Conservation (phyloP, 2,329 filamentous ascomycete genomes). For the Boeremia lycopersici region DNA sequence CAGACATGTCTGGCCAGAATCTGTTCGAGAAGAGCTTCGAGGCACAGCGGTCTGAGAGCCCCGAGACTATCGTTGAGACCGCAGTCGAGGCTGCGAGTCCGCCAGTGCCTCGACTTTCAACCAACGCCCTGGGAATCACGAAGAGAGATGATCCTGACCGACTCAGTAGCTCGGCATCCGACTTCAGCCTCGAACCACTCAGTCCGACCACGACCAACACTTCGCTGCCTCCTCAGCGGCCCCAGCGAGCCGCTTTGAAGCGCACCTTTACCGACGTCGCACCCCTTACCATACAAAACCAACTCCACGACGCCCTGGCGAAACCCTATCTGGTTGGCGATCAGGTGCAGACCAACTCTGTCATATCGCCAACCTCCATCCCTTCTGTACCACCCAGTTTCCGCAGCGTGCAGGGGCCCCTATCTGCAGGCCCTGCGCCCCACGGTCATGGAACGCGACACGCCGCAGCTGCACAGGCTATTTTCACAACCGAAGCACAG, state of each 20-base stretch:
- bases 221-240: conserved; percentile 31
- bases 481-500: conserved; percentile 92
- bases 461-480: conserved; percentile 89
- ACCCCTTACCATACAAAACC: conserved; percentile 76
- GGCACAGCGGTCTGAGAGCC: conserved; percentile 56
- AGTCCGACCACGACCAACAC: conserved; percentile 24
- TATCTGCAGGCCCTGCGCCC: conserved; percentile 51
- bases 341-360: conserved; percentile 49
- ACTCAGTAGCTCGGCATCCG: conserved; percentile 27
- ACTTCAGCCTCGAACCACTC: conserved; percentile 30
- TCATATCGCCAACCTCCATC: conserved; percentile 55
- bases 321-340: conserved; percentile 75
- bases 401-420: conserved; percentile 39
- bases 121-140: conserved; percentile 15
- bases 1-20: conserved; percentile 74
- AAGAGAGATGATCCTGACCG: conserved; percentile 18
- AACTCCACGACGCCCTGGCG: conserved; percentile 82
- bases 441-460: conserved; percentile 91
- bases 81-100: conserved; percentile 29
- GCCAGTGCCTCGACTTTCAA: conserved; percentile 22
- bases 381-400: conserved; percentile 45
- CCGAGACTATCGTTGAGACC: conserved; percentile 44
- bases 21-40: conserved; percentile 84
- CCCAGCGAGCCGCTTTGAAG: conserved; percentile 70
- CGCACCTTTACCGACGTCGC: conserved; percentile 86